Conservation (phyloP, 805 yeast species). For the Tetrapisispora nanseiensis region DNA sequence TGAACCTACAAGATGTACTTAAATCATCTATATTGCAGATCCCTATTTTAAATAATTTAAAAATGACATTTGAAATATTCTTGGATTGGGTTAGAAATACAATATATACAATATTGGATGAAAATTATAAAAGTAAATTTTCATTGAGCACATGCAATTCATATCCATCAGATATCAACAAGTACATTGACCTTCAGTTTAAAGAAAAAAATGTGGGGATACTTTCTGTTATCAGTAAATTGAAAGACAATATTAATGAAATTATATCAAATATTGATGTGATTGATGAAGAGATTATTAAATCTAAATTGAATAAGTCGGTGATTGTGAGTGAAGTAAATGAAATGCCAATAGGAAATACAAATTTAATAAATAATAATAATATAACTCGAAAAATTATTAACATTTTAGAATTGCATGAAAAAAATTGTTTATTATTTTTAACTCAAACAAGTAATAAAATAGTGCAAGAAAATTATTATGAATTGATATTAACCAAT, state of each 20-base stretch:
- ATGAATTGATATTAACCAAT: no score
- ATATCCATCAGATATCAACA: neutral
- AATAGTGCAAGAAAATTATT: no score
- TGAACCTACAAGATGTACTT: neutral
- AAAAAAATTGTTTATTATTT: neutral
- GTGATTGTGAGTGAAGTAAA: neutral
- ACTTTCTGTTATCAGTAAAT: neutral
- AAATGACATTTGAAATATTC: conserved; percentile 7
- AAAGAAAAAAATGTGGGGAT: neutral
- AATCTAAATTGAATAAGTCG: neutral
- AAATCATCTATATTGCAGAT: neutral
- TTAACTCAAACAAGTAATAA: no score
- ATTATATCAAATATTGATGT: neutral
- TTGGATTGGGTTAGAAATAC: conserved; percentile 9
- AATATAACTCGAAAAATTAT: neutral
- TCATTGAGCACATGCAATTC: neutral
- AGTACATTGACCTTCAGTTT: neutral
- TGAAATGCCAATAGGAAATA: neutral
- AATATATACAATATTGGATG: neutral
- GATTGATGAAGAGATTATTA: neutral
- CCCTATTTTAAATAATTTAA: neutral
- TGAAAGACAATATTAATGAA: neutral
- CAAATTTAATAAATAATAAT: neutral
- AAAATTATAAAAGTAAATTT: conserved; percentile 1
- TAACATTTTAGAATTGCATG: neutral